phyloP scores from a whole-genome alignment of 371 early-diverging fungal genomes.

The Batrachochytrium dendrobatidis region DNA sequence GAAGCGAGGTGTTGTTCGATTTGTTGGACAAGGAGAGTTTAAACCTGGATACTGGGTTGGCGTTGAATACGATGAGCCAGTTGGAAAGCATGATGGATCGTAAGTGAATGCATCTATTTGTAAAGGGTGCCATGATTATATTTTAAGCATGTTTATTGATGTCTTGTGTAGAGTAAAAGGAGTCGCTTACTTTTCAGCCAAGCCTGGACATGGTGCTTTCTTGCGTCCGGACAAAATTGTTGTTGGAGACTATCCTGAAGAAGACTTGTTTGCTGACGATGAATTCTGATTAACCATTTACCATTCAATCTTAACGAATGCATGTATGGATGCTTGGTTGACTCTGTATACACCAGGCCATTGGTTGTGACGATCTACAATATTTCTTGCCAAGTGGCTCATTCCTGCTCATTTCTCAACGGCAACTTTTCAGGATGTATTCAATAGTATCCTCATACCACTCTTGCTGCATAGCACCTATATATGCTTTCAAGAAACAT shows the following conservation, averaged over 20 bases:
- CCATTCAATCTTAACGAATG: too few species aligned
- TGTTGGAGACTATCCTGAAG: slow-evolving; percentile 84
- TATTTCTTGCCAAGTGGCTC: too few species aligned
- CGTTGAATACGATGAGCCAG: slow-evolving; percentile 90
- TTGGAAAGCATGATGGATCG: slow-evolving; percentile 90
- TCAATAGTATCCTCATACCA: too few species aligned
- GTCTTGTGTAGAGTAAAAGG: too few species aligned
- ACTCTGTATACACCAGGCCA: too few species aligned
- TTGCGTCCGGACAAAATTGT: slow-evolving; percentile 78
- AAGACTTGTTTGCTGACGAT: slow-evolving; percentile 38
- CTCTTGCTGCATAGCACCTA: too few species aligned
- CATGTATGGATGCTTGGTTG: too few species aligned
- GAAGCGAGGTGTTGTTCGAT: slow-evolving; percentile 74
- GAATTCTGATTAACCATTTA: slow-evolving; percentile 37
- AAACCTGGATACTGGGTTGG: slow-evolving; percentile 90
- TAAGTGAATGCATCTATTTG: slow-evolving; percentile 16
- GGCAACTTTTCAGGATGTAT: too few species aligned
- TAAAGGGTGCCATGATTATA: background rate
- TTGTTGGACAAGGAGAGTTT: slow-evolving; percentile 75
- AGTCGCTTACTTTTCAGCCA: slow-evolving; percentile 75
- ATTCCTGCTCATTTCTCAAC: too few species aligned
- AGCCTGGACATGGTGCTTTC: slow-evolving; percentile 73
- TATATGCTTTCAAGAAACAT: too few species aligned
- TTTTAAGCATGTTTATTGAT: too few species aligned
- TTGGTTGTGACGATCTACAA: too few species aligned